Base-by-base conservation (phyloP, 371 early-diverging fungal species). In the Mortierella sp. region DNA sequence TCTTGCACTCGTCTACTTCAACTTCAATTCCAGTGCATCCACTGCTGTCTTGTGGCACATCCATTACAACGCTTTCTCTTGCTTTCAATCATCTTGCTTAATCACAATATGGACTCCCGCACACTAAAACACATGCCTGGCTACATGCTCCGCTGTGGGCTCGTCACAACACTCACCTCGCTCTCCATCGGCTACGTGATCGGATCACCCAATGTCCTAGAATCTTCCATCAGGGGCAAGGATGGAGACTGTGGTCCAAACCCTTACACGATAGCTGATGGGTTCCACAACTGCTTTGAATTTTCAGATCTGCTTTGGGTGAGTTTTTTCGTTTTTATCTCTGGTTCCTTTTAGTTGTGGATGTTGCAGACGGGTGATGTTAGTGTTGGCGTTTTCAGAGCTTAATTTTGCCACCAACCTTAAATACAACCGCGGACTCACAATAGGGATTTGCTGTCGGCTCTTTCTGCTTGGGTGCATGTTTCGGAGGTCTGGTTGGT, bases 401-500 rank as follows among this genome's bases (percentile, higher is more conserved):
- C 15, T 55, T 43, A 39, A 26, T 27, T 24, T 48, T 48, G 31
- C 26, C 43, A n/a, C n/a, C n/a, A n/a, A 21, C 6, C 6, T 30
- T 42, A 12, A 1, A 6, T 37, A 14, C 12, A n/a, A 47, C 48
- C 28, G n/a, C n/a, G n/a, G n/a, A n/a, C 17, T 30, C 50, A 37
- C 46, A 44, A 14, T 50, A 75, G 82, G 91, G 89, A 59, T 75
- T 89, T 47, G 88, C 88, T 2, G 87, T 89, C 42, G 89, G 90
- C 30, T 81, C 88, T 70, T 89, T 87, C 60, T 86, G 89, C 32
- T 68, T 92, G 6, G 94, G 95, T 57, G 96, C 94, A 28, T 55
- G 52, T 15, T 21, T 14, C 9, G 68, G 68, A 27, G 39, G 68
- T 15, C 15, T 70, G 47, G 30, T 87, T 5, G 95, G 94, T 61